Base-by-base conservation (phyloP, 73 alveolate genomes). In the Tetrahymena borealis region DNA sequence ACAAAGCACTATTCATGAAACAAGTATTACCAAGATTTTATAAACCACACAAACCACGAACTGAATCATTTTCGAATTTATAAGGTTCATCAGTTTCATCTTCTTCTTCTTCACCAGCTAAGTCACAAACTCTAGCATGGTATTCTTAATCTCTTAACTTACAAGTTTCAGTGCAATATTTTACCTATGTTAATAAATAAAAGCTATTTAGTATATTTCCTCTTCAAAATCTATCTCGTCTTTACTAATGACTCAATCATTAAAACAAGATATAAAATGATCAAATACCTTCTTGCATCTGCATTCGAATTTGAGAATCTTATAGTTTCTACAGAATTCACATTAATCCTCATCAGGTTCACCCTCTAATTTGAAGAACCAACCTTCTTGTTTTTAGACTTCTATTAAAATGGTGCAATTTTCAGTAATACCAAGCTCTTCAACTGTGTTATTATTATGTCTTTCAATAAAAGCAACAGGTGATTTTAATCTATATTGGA, bases 11-110 rank as follows among this genome's bases (percentile, higher is more conserved):
- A 92, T 98, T 99, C 98, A 99, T 97, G 96, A 96, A 99, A 96
- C 99, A 99, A 20, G 99, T 98, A 94, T 99, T 99, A 91, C 99
- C 99, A 91, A 98, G 94, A 96, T 98, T 98, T 77, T 93, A 78
- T 32, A 98, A 94, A 1, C 99, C 99, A n/a, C 96, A 97, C 40
- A 96, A 91, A 7, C 99, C 99, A 78, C 40, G 40, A 16, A 39
- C 41, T 16, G 95, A 93, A 36, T 85, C 37, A 2, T 43, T 42
- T 32, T 85, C 18, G 33, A 79, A 37, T 41, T 39, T 40, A 10
- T 79, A 33, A 24, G 85, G 43, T 36, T 90, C 41, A 1, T 79
- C 91, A 32, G 90, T 79, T 32, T 93, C 95, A 85, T 93, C 95
- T n/a, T 93, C 95, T 32, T 93, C 78, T 13, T 92, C 95, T 38